Evolutionary conservation across 768 basidiomycete genomes (phyloP).

Genomic region (Lactifluus rugatus): DNA sequence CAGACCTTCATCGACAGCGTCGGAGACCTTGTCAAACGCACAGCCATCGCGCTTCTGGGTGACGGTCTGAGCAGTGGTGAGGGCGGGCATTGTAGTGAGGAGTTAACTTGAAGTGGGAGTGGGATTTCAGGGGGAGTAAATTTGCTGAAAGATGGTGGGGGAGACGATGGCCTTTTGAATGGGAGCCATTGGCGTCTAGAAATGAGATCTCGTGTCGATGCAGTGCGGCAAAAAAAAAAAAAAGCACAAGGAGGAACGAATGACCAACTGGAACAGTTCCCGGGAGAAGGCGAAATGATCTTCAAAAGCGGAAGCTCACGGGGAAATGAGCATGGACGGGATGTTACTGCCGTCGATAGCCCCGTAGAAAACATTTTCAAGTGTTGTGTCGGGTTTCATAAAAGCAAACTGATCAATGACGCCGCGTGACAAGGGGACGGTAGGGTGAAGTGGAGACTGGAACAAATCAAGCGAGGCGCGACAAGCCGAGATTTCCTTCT

Average conservation of each 20-base stretch:
- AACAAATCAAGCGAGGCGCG: background rate
- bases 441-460: background rate
- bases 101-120: background rate
- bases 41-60: conserved; percentile 21
- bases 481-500: too few species aligned
- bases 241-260: background rate
- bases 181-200: conserved; percentile 4
- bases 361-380: background rate
- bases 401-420: conserved; percentile 3
- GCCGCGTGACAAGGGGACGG: conserved; percentile 5
- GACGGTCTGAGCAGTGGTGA: background rate
- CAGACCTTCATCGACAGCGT: conserved; percentile 42
- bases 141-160: background rate
- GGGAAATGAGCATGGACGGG: background rate
- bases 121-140: conserved; percentile 1
- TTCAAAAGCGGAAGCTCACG: conserved; percentile 2
- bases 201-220: conserved; percentile 6
- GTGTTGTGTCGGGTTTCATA: conserved; percentile 8
- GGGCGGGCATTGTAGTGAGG: conserved; percentile 11
- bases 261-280: background rate
- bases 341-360: background rate
- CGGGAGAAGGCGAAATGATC: conserved; percentile 6
- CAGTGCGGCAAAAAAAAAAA: background rate
- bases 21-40: conserved; percentile 36
- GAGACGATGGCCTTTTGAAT: conserved; percentile 9